Base-by-base conservation (phyloP, 768 basidiomycete species). In the Rhodotorula toruloides region DNA sequence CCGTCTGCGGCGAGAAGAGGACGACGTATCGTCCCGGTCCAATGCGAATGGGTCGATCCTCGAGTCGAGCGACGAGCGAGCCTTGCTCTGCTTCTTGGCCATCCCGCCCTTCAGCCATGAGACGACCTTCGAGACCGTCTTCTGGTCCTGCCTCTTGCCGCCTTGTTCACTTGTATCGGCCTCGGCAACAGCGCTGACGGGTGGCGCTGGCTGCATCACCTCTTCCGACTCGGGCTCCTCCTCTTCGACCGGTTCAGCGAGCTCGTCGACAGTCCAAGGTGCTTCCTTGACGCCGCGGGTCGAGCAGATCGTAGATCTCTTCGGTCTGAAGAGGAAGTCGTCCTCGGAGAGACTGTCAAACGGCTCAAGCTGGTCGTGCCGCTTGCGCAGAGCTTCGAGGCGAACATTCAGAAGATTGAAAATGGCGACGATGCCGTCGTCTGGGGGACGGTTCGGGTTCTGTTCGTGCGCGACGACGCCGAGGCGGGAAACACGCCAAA, bases 351-450 rank as follows among this genome's bases (percentile, higher is more conserved):
- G 58, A 42, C 70, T 62, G 27, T 70, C 68, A 19, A 66, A 54
- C 2, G 80, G 80, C 63, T 80, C 79, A 34, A 81, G 74, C 67
- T 80, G 77, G 48, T 79, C 79, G 61, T 79, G 78, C 11, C 80
- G 73, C 56, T 76, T 75, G 48, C 78, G 76, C 58, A 81, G 77
- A 25, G 76, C 72, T 39, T 80, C 79, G 50, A 81, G 74, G 8
- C 80, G 76, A 8, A 70, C 67, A 63, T 80, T 78, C 46, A 81
- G 75, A 14, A 79, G 67, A 37, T 70, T 71, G 49, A 80, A 76
- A 16, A 79, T 68, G 31, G 63, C 68, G 59, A 80, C 70, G 58
- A 74, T 67, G 22, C 59, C 61, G 9, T 69, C 55, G 36, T 73
- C 72, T 8, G 65, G 65, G 0, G 61, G 63, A 4, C 42, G n/a